phyloP scores from a whole-genome alignment of 202 grass and related monocot genomes.

The Panicum virgatum region DNA sequence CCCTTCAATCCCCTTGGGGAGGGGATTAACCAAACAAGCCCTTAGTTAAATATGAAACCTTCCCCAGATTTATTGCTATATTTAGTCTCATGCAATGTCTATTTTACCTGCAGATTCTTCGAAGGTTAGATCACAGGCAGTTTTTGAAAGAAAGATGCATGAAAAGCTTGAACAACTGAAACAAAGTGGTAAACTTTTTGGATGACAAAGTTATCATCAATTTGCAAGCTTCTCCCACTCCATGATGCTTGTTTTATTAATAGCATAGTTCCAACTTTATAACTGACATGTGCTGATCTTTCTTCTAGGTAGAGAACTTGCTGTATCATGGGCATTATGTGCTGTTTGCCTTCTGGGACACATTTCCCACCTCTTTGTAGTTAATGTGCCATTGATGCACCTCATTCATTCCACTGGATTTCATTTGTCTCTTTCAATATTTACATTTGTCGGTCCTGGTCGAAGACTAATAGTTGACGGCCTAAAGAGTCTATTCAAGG shows the following conservation, averaged over 20 bases:
- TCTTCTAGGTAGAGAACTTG: constrained; percentile 85
- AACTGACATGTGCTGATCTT: constrained; percentile 24
- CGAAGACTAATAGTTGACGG: constrained; percentile 84
- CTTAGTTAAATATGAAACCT: background rate
- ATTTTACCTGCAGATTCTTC: constrained; percentile 64
- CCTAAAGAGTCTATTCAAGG: constrained; percentile 72
- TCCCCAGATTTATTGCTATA: background rate
- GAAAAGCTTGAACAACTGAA: constrained; percentile 82
- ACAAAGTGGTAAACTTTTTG: constrained; percentile 73
- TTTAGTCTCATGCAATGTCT: constrained; percentile 33
- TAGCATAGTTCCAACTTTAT: background rate
- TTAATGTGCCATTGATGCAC: constrained; percentile 65
- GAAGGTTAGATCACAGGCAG: constrained; percentile 51
- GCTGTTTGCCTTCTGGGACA: constrained; percentile 84
- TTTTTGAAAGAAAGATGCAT: constrained; percentile 89
- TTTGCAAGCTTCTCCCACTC: constrained; percentile 23
- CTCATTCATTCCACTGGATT: constrained; percentile 83
- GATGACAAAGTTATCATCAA: constrained; percentile 20
- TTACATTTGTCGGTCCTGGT: constrained; percentile 89
- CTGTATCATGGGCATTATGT: constrained; percentile 96
- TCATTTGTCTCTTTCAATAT: constrained; percentile 90
- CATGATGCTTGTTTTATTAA: background rate
- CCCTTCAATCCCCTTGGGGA: no score
- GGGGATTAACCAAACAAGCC: no score
- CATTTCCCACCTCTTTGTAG: constrained; percentile 76